These are phyloP conservation scores for Cairneyella variabilis DNA, from an alignment of 495 filamentous ascomycete species.

Conservation along the genomic window DNA sequence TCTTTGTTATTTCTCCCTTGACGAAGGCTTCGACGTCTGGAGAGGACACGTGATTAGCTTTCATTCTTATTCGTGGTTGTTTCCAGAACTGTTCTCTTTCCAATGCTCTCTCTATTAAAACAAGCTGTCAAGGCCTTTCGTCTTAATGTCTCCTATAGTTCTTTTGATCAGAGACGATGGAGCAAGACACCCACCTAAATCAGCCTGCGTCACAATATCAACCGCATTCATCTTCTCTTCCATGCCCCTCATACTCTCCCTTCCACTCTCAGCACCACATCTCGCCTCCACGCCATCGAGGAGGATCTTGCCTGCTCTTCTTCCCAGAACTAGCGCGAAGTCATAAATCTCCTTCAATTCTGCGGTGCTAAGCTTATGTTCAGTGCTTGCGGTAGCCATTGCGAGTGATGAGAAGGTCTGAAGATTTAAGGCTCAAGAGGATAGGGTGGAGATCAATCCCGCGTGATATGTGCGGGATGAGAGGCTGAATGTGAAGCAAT, in stretches of 20 bases:
- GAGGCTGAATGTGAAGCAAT: neutral
- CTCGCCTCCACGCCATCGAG: constrained; percentile 47
- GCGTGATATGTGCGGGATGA: neutral
- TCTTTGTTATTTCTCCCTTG: constrained; percentile 45
- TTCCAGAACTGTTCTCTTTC: too few relatives aligned
- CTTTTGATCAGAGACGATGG: too few relatives aligned
- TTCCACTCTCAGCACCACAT: constrained; percentile 33
- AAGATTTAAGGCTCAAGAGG: neutral
- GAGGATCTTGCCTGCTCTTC: constrained; percentile 57
- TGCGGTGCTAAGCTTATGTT: neutral
- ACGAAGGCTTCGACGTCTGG: constrained; percentile 66
- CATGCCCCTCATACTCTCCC: constrained; percentile 28
- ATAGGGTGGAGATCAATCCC: neutral
- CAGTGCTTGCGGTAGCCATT: too few relatives aligned
- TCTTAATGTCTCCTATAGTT: too few relatives aligned
- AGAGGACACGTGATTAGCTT: constrained; percentile 10
- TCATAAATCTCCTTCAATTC: constrained; percentile 57
- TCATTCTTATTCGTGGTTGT: neutral
- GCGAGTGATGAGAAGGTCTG: neutral
- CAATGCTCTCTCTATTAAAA: too few relatives aligned
- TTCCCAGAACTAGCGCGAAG: constrained; percentile 62
- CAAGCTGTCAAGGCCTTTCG: too few relatives aligned
- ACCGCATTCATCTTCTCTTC: constrained; percentile 63
- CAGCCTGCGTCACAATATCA: constrained; percentile 68
- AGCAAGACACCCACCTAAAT: constrained; percentile 50